Base-by-base conservation (phyloP, 1,284 basidiomycete genomes). In the Naganishia sp. region DNA sequence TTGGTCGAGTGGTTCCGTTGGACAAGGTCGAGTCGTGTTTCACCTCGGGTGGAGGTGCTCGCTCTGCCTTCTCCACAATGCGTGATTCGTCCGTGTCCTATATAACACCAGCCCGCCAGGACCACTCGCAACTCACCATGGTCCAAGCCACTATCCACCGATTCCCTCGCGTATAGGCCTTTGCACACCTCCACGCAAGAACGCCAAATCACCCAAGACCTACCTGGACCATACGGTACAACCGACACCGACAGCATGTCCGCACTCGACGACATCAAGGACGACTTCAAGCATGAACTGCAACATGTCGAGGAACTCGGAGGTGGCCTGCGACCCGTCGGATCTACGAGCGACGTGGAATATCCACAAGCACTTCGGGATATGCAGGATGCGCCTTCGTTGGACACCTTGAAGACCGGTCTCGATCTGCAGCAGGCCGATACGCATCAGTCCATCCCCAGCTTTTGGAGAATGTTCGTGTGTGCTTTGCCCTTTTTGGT, bases 301-400 rank as follows among this genome's bases (percentile, higher is more conserved):
- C 52, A 64, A 25, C 52, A 64, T 36, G 63, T 64, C 53, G 63
- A 64, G 31, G 52, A 54, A 10, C 18, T 49, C 39, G 45, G 10
- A 6, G 42, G 48, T 25, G 44, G 16, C 18, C n/a, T 54, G 15
- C n/a, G 23, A 21, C 52, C 54, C 18, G 53, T 39, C 18, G 53
- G 13, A 4, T 31, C 52, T 4, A 55, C 52, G 9, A 63, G 44
- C 64, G 64, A 65, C 46, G 55, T 65, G 3, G 54, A 65, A 49
- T 65, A 65, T 31, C 64, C 64, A n/a, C 54, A 65, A 56, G 48
- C 55, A 18, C 46, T 65, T 6, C 53, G 54, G 13, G 43, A 65
- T 28, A 65, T 65, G 64, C 31, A 49, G 18, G 55, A 65, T 13
- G 54, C 64, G 10, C 64, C 64, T 11, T 42, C 64, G 4, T 15